phyloP scores from a whole-genome alignment of 805 yeast genomes.

The Yarrowia hollandica region DNA sequence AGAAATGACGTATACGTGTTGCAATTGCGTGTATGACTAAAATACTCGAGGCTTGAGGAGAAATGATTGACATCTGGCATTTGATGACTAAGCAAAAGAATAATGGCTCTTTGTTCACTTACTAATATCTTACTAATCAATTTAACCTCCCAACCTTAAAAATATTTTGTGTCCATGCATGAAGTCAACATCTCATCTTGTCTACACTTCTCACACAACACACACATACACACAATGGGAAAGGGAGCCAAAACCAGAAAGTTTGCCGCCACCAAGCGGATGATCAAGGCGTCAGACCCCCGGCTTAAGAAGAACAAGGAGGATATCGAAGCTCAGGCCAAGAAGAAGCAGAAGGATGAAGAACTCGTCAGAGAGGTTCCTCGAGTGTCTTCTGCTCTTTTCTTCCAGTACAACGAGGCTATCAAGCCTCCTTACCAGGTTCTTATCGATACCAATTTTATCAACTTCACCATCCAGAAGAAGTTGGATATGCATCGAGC shows the following conservation, averaged over 20 bases:
- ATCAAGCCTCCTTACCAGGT: conserved; percentile 98
- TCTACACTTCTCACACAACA: background rate
- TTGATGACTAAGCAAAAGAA: too few relatives aligned
- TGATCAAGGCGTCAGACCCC: conserved; percentile 71
- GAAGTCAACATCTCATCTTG: background rate
- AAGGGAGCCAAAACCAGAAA: conserved; percentile 96
- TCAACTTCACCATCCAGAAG: conserved; percentile 94
- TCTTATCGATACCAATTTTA: conserved; percentile 92
- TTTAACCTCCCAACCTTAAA: background rate
- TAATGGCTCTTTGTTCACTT: too few relatives aligned
- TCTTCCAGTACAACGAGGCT: conserved; percentile 90
- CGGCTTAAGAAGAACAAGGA: conserved; percentile 46
- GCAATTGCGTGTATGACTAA: too few relatives aligned
- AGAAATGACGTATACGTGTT: too few relatives aligned
- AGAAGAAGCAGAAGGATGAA: conserved; percentile 58
- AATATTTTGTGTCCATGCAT: conserved; percentile 8
- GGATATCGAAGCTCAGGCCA: conserved; percentile 46
- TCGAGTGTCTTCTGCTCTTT: conserved; percentile 92
- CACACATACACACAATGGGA: conserved; percentile 59
- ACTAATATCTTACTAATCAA: background rate
- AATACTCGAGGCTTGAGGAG: too few relatives aligned
- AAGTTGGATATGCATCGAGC: conserved; percentile 94
- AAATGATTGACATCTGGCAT: too few relatives aligned
- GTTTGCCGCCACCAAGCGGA: conserved; percentile 89
- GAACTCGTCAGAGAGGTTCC: conserved; percentile 78